Base-by-base conservation (phyloP, 305 asterid genomes). In the Solanum hybrid region DNA sequence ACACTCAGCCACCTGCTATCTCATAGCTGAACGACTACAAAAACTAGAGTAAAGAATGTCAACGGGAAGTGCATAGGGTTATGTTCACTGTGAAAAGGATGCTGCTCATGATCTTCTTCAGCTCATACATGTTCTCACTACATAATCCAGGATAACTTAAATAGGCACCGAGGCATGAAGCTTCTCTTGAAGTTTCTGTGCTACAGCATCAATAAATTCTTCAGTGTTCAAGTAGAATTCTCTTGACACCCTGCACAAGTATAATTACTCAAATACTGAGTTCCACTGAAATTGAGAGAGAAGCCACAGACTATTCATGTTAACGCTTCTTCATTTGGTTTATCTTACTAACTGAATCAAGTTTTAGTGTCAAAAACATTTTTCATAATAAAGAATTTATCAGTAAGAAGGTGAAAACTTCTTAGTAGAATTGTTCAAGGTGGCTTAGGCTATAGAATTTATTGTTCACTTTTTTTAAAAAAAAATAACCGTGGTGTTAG, bases 161-260 rank as follows among this genome's bases (percentile, higher is more conserved):
- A 69, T 94, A 86, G 56, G 86, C 27, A 90, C 88, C 9, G 93
- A 90, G 66, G 91, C 85, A 15, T 3, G 90, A 60, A 96, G 94
- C 90, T 93, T 95, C 51, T 93, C 88, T 85, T 90, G 89, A 17
- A 96, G 98, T 89, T 93, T 93, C 75, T 91, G 93, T 7, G 94
- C 96, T 24, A 96, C 99, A 14, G 95, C 97, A 88, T 94, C 95
- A 9, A 96, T 93, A 86, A 96, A 95, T 85, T 96, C 98, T 90
- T 93, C 97, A 0, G 99, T 96, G 92, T 91, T 95, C 94, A 96
- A 90, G 92, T 96, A 96, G 40, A 72, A 91, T 87, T 96, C 98
- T 91, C 98, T 94, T 15, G 98, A 91, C 34, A 93, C 97, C 97
- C 99, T 96, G 95, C 93, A 94, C 71, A 86, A 12, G 85, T 38